Base-by-base conservation (phyloP, 208 protist genomes). In the Leishmania lainsoni region DNA sequence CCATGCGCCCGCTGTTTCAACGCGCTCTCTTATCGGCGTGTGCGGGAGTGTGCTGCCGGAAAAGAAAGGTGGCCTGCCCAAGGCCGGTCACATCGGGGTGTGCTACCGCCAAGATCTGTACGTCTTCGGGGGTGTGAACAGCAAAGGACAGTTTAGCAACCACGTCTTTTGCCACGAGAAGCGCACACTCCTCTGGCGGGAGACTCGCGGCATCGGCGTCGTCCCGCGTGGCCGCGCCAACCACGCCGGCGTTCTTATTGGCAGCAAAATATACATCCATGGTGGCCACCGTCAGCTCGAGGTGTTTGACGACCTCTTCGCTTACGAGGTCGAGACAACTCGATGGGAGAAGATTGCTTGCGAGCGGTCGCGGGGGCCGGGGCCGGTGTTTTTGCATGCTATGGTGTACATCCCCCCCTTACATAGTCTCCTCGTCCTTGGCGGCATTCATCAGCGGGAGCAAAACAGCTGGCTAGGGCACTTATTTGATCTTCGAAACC, bases 391-490 rank as follows among this genome's bases (percentile, higher is more conserved):
- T 73, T 89, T 94, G 5, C 94, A 98, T 86, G 80, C 82, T 32
- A 93, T 94, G 45, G 87, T 96, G 0, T 90, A 94, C 78, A 80
- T 96, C 22, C 86, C 93, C 5, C 72, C 88, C 5, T 89, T 84
- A 26, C 76, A 93, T 22, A 86, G 79, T 76, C 94, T 98, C 87
- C 75, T 94, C 35, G 85, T 98, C 58, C 75, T 98, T n/a, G 94
- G 94, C 69, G 94, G 94, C 48, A 91, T 96, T 77, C 94, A 98
- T 74, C 92, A 96, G 59, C 89, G 92, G 61, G 86, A 94, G 84
- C 89, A 95, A 80, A 96, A 96, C 81, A 92, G 85, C 76, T 94
- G 94, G 76, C 48, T 98, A 26, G 94, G 91, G 2, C 93, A 96
- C 85, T 69, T 90, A 8, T 96, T 95, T 76, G 94, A 98, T 83